These are phyloP conservation scores for Globisporangium nagaii DNA, from an alignment of 352 stramenopile species.

Conservation along the genomic window DNA sequence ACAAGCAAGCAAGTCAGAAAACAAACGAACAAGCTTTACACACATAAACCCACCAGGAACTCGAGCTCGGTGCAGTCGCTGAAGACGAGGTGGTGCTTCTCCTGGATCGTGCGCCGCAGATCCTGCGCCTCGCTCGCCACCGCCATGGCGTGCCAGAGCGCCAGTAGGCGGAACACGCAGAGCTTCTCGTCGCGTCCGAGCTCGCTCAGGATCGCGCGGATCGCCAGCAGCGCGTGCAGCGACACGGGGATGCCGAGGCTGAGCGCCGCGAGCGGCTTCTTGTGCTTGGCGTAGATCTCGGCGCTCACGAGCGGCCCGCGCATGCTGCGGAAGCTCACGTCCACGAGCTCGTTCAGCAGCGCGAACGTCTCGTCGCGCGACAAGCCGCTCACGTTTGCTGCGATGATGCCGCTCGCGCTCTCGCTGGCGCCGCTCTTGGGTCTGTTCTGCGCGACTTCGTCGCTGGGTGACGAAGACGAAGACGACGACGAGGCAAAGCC, in stretches of 20 bases:
- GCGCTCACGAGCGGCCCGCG: constrained; percentile 40
- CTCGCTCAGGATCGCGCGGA: constrained; percentile 38
- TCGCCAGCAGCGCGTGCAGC: constrained; percentile 34
- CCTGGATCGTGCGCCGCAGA: constrained; percentile 37
- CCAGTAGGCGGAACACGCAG: constrained; percentile 49
- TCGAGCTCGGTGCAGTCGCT: constrained; percentile 55
- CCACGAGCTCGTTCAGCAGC: constrained; percentile 52
- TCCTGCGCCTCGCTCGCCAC: constrained; percentile 27
- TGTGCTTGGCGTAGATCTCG: constrained; percentile 42
- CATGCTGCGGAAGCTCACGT: constrained; percentile 69
- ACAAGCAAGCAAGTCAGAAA: neutral
- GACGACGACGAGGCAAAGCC: constrained; percentile 28
- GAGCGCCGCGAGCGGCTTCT: constrained; percentile 22
- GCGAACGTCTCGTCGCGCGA: constrained; percentile 24
- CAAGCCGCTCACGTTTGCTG: constrained; percentile 4
- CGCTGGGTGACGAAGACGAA: neutral
- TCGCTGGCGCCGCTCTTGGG: constrained; percentile 9
- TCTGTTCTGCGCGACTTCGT: neutral
- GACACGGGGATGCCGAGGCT: constrained; percentile 33
- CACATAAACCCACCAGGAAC: constrained; percentile 37
- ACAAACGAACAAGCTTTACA: neutral
- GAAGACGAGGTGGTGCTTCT: constrained; percentile 53
- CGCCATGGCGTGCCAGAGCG: constrained; percentile 47
- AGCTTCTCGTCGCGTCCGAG: constrained; percentile 41
- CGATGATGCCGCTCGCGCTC: constrained; percentile 15